phyloP scores from a whole-genome alignment of 768 basidiomycete species.

The Dictyophora rubrovolvata region DNA sequence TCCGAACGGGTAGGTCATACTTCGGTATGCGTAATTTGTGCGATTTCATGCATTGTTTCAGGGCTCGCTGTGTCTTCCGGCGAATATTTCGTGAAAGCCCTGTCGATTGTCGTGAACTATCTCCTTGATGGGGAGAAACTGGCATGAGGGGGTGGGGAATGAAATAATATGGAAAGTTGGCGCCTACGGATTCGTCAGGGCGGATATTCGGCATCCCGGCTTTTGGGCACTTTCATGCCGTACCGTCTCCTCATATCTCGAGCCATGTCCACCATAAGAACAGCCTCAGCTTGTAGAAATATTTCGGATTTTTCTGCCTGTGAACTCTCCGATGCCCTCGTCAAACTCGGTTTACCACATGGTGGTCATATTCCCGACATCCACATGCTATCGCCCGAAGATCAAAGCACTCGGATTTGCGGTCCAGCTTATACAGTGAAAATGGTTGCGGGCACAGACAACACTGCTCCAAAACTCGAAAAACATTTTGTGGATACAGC shows the following conservation, averaged over 20 bases:
- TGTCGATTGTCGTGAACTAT: background rate
- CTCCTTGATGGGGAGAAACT: background rate
- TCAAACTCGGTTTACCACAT: conserved; percentile 61
- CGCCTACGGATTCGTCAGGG: too few relatives aligned
- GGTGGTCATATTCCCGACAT: conserved; percentile 83
- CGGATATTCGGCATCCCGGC: too few relatives aligned
- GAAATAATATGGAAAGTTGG: background rate
- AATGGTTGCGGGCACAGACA: conserved; percentile 58
- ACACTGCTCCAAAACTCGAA: conserved; percentile 48
- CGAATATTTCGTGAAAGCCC: background rate
- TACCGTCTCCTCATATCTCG: background rate
- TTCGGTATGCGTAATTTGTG: conserved; percentile 50
- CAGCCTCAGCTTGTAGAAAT: background rate
- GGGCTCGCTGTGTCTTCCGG: conserved; percentile 15
- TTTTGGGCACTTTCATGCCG: background rate
- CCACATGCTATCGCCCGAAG: conserved; percentile 39
- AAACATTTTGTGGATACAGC: conserved; percentile 79
- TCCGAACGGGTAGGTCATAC: conserved; percentile 59
- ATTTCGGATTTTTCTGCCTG: conserved; percentile 51
- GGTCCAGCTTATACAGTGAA: conserved; percentile 83
- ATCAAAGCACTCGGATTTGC: conserved; percentile 36
- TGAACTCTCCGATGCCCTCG: conserved; percentile 82
- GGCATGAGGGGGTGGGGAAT: background rate
- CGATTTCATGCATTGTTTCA: conserved; percentile 64
- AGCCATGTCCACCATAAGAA: background rate